Percentiles rank a stretch among this genome's conserved stretches.
These are phyloP conservation scores for Tricholoma sp. DNA, from an alignment of 768 basidiomycete species.

Conservation along the genomic window DNA sequence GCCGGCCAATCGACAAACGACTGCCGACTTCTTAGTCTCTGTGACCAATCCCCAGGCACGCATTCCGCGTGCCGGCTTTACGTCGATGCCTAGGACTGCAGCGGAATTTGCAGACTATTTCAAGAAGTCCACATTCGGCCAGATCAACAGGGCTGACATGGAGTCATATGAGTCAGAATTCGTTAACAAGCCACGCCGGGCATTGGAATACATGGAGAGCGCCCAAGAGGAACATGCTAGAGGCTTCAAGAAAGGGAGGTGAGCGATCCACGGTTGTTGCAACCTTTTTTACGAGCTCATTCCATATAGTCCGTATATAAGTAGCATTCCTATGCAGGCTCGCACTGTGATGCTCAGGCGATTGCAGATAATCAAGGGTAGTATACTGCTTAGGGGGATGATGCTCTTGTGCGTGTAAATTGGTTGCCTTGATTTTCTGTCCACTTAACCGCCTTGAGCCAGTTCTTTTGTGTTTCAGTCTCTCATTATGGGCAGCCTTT, in stretches of 20 bases:
- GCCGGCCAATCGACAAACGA: conserved; percentile 57
- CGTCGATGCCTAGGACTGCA: conserved; percentile 35
- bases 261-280: neutral
- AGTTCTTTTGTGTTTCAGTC: conserved; percentile 30
- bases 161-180: conserved; percentile 32
- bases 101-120: conserved; percentile 40
- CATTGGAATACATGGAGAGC: conserved; percentile 20
- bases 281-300: neutral
- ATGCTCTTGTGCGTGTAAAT: conserved; percentile 23
- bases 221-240: conserved; percentile 27
- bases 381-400: conserved; percentile 22
- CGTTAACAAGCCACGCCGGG: neutral
- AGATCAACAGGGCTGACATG: conserved; percentile 40
- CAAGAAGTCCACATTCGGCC: conserved; percentile 25
- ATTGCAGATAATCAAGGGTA: conserved; percentile 33
- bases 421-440: neutral
- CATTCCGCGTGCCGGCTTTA: conserved; percentile 31
- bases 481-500: conserved; percentile 32
- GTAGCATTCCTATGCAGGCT: conserved; percentile 32
- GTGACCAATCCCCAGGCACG: conserved; percentile 54
- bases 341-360: conserved; percentile 33
- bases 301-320: conserved; percentile 28
- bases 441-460: neutral
- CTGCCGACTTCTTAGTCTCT: conserved; percentile 58
- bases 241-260: conserved; percentile 13